Conservation (phyloP, 257 asterid genomes). For the Mentha longifolia region DNA sequence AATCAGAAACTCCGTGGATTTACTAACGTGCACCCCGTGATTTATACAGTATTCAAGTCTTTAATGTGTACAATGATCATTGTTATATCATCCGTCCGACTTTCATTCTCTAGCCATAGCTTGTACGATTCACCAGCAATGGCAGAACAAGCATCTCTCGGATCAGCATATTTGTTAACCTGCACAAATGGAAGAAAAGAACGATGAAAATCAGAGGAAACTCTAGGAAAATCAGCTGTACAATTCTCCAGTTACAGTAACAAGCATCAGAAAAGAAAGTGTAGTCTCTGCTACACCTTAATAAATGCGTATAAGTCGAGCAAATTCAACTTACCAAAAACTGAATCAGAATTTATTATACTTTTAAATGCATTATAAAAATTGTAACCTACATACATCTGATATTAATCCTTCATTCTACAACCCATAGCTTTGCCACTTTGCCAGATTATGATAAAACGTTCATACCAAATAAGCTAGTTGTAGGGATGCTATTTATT, state of each 20-base stretch:
- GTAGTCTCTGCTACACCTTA: not conserved
- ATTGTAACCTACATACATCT: not conserved
- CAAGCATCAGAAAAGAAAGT: not conserved
- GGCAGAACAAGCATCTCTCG: constrained; percentile 86
- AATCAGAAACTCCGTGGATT: constrained; percentile 36
- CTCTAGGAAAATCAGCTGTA: not conserved
- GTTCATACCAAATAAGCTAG: not conserved
- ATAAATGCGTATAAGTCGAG: not conserved
- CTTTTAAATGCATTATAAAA: not conserved
- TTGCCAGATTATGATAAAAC: constrained; percentile 14
- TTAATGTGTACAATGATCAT: constrained; percentile 83
- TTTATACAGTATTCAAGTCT: constrained; percentile 66
- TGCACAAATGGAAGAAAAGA: constrained; percentile 32
- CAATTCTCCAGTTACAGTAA: not conserved
- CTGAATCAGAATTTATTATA: constrained; percentile 1
- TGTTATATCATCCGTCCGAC: constrained; percentile 93
- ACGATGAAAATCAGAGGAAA: not conserved
- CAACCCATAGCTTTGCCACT: constrained; percentile 7
- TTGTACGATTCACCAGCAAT: constrained; percentile 86
- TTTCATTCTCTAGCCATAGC: constrained; percentile 88
- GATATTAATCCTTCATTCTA: constrained; percentile 7
- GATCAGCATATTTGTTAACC: constrained; percentile 70
- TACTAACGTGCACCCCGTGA: constrained; percentile 40
- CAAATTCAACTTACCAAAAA: not conserved
- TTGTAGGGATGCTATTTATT: not conserved